Evolutionary conservation across 169 alveolate genomes (phyloP).

Genomic region (Neospora caninum): DNA sequence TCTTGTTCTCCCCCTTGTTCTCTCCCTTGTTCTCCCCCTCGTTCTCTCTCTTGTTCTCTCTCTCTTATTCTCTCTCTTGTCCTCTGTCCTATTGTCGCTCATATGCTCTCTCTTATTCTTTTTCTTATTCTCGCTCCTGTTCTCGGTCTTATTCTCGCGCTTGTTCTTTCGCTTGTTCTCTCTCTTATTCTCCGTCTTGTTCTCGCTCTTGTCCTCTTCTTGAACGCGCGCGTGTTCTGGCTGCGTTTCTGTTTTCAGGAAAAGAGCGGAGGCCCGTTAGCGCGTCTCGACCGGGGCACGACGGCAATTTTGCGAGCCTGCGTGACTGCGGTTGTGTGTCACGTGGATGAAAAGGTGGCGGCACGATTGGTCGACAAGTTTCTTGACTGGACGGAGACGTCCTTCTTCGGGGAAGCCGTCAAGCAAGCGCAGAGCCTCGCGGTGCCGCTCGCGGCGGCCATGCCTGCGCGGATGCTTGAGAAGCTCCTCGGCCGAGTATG

Average conservation of each 20-base stretch:
- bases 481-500: background rate
- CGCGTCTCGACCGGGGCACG: slow-evolving; percentile 45
- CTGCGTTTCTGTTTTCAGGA: background rate
- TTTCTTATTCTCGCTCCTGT: no score
- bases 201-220: background rate
- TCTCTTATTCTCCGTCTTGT: background rate
- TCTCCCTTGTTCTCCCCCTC: background rate
- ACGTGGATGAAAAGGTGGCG: background rate
- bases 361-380: background rate
- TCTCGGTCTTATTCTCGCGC: no score
- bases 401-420: background rate
- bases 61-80: background rate
- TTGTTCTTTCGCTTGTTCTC: background rate
- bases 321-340: background rate
- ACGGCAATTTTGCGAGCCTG: slow-evolving; percentile 7
- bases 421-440: background rate
- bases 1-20: background rate
- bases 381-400: background rate
- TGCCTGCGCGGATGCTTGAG: slow-evolving; percentile 17
- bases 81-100: background rate
- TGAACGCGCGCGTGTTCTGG: background rate
- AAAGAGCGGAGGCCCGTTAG: slow-evolving; percentile 36
- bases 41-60: background rate
- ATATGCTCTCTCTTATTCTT: no score
- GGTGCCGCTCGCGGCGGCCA: slow-evolving; percentile 35